Percentiles rank a stretch among this genome's conserved stretches.
Conservation (phyloP, 306 rosid species). For the Vicia sativa region DNA sequence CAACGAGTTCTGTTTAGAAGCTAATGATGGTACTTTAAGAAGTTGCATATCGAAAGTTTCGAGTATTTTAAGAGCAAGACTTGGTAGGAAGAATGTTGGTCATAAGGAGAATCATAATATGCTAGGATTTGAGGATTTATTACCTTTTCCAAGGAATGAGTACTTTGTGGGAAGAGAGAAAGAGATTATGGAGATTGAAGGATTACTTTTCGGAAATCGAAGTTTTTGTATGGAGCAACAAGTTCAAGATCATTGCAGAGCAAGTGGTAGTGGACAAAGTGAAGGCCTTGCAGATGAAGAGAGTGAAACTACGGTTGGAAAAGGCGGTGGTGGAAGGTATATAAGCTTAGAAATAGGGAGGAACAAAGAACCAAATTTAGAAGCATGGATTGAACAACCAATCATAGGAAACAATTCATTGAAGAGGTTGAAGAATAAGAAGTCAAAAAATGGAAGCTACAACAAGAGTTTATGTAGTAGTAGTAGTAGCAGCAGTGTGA, state of each 20-base stretch:
- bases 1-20: conserved; percentile 67
- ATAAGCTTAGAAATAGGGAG: conserved; percentile 71
- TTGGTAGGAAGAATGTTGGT: conserved; percentile 64
- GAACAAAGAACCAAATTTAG: conserved; percentile 64
- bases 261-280: conserved; percentile 65
- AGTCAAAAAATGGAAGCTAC: conserved; percentile 61
- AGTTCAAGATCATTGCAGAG: conserved; percentile 48
- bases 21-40: conserved; percentile 74
- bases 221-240: conserved; percentile 47
- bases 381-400: conserved; percentile 80
- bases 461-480: conserved; percentile 58
- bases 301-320: conserved; percentile 49
- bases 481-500: conserved; percentile 54
- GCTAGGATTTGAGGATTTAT: conserved; percentile 52
- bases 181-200: conserved; percentile 77
- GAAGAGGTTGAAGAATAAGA: conserved; percentile 67
- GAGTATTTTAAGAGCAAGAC: conserved; percentile 63
- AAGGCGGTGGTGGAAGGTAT: conserved; percentile 61
- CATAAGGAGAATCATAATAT: conserved; percentile 34
- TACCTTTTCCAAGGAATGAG: conserved; percentile 67
- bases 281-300: conserved; percentile 90
- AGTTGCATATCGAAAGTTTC: conserved; percentile 59
- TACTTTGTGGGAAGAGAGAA: conserved; percentile 77
- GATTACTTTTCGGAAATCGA: conserved; percentile 61
- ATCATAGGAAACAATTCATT: conserved; percentile 52